Percentiles rank a stretch among this genome's conserved stretches.
These are phyloP conservation scores for Spergularia azorica DNA, from an alignment of 179 eudicot genomes.

Conservation along the genomic window DNA sequence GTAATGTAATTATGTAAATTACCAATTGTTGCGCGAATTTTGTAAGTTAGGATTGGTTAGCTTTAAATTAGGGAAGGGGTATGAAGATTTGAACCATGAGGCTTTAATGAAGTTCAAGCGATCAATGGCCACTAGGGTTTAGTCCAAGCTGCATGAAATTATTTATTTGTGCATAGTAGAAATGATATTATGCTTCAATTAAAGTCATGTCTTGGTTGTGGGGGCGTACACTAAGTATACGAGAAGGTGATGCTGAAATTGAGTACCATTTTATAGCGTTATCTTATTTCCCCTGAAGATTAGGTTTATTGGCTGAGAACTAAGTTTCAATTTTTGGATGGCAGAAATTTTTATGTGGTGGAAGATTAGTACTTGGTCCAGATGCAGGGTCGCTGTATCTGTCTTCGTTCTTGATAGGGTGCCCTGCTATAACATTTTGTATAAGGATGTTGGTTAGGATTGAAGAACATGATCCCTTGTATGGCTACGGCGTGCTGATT, in stretches of 20 bases:
- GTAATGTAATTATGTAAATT: not conserved
- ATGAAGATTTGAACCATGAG: no score
- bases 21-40: no score
- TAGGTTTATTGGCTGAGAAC: not conserved
- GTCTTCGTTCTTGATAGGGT: constrained; percentile 64
- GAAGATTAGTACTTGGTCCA: constrained; percentile 81
- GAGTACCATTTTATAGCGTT: no score
- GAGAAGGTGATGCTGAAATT: no score
- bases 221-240: no score
- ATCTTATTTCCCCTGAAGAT: not conserved
- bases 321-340: constrained; percentile 27
- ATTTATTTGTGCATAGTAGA: not conserved
- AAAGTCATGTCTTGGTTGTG: not conserved
- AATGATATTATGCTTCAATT: not conserved
- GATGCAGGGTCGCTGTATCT: constrained; percentile 60
- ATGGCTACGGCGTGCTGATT: constrained; percentile 48
- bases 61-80: no score
- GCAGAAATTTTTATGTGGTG: constrained; percentile 82
- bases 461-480: constrained; percentile 39
- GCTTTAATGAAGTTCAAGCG: constrained; percentile 1
- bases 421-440: constrained; percentile 65
- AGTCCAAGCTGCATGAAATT: not conserved
- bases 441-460: constrained; percentile 49
- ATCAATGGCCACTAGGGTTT: constrained; percentile 1
- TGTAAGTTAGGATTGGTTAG: no score